phyloP scores from a whole-genome alignment of 2,329 filamentous ascomycete genomes.

The Beauveria caledonica region DNA sequence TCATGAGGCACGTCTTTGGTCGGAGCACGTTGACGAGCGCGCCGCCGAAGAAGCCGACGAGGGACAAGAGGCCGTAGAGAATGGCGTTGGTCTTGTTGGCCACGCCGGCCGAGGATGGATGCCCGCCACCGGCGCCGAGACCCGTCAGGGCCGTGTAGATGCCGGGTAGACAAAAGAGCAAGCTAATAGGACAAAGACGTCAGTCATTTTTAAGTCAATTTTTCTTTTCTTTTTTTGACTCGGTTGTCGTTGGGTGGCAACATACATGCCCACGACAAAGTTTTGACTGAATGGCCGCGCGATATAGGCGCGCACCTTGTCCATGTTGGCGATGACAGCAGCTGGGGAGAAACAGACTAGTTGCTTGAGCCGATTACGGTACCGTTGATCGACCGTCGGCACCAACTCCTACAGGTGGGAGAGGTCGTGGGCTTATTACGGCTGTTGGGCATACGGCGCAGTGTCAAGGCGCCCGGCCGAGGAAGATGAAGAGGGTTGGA shows the following conservation, averaged over 20 bases:
- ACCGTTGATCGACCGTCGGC: background rate
- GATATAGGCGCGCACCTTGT: background rate
- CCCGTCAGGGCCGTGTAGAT: constrained; percentile 19
- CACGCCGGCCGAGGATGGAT: constrained; percentile 13
- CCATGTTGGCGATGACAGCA: background rate
- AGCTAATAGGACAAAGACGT: background rate
- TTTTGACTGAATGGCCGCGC: constrained; percentile 8
- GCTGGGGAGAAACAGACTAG: background rate
- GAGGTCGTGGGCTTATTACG: too few relatives aligned
- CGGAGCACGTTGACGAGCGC: constrained; percentile 14
- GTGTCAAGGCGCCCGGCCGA: too few relatives aligned
- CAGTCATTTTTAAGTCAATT: background rate
- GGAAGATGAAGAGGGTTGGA: too few relatives aligned
- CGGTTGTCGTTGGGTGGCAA: too few relatives aligned
- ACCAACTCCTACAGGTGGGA: background rate
- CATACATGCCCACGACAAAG: constrained; percentile 3
- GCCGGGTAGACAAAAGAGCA: constrained; percentile 17
- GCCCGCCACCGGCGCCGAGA: constrained; percentile 17
- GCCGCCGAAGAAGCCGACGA: constrained; percentile 14
- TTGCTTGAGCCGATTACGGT: background rate
- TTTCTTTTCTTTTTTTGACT: too few relatives aligned
- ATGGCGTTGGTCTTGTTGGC: constrained; percentile 16
- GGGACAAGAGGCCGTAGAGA: constrained; percentile 14
- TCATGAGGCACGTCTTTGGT: constrained; percentile 13
- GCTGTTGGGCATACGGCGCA: too few relatives aligned